These are phyloP conservation scores for Linnemannia zychae DNA, from an alignment of 192 early-diverging fungal species.

Conservation along the genomic window DNA sequence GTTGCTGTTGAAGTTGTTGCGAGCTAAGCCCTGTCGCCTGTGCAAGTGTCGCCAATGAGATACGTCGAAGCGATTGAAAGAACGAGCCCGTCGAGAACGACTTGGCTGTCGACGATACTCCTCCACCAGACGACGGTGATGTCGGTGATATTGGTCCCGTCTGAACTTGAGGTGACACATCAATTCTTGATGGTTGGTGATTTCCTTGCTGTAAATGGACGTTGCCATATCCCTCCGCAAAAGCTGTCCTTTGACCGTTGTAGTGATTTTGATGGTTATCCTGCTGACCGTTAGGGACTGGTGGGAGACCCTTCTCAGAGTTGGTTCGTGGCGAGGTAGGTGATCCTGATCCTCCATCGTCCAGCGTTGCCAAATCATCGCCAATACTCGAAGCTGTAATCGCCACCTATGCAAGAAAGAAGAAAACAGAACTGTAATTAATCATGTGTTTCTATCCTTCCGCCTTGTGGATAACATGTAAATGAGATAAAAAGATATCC, in stretches of 20 bases:
- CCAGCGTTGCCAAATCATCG: slow-evolving; percentile 39
- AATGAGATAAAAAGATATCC: background rate
- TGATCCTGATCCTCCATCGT: background rate
- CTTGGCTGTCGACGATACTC: slow-evolving; percentile 14
- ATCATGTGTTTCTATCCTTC: background rate
- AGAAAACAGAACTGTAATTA: slow-evolving; percentile 31
- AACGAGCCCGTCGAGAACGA: slow-evolving; percentile 54
- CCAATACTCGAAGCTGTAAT: slow-evolving; percentile 63
- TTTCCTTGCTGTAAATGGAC: background rate
- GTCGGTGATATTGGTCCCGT: background rate
- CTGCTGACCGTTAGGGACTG: slow-evolving; percentile 1
- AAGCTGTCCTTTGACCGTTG: slow-evolving; percentile 13
- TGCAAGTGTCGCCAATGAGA: slow-evolving; percentile 43
- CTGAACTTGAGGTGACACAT: background rate
- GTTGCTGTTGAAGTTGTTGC: background rate
- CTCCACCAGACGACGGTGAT: slow-evolving; percentile 1
- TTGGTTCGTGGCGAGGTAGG: background rate
- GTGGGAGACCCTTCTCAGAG: slow-evolving; percentile 30
- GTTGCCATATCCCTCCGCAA: background rate
- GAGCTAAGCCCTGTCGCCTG: slow-evolving; percentile 14
- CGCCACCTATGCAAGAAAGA: slow-evolving; percentile 61
- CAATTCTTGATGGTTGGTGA: background rate
- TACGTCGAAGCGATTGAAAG: slow-evolving; percentile 58
- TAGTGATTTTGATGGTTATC: background rate
- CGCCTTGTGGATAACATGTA: background rate